Conservation (phyloP, 768 basidiomycete genomes). For the Naganishia randhawae region DNA sequence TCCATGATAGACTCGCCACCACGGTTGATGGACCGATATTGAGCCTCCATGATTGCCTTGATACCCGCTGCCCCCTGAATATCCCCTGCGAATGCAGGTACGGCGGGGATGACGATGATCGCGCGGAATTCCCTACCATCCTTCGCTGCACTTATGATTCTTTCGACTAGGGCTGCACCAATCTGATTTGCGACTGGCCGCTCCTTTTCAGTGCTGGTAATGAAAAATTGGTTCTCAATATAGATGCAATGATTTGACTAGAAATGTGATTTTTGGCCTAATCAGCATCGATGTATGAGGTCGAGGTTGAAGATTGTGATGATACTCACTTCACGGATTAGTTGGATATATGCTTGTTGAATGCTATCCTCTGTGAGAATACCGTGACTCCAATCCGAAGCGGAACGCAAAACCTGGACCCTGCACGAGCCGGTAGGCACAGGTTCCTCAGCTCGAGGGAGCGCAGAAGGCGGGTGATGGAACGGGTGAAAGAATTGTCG, state of each 20-base stretch:
- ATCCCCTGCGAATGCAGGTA: constrained; percentile 85
- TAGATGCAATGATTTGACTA: constrained; percentile 86
- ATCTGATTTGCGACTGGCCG: constrained; percentile 77
- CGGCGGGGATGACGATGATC: constrained; percentile 79
- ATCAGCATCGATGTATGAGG: no score
- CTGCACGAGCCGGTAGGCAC: constrained; percentile 55
- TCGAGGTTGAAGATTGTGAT: not conserved
- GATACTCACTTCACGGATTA: not conserved
- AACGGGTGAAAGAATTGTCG: constrained; percentile 49
- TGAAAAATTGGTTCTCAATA: constrained; percentile 60
- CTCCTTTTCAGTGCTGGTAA: constrained; percentile 65
- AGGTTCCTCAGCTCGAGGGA: constrained; percentile 42
- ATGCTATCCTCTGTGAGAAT: constrained; percentile 85
- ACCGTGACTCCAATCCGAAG: constrained; percentile 91
- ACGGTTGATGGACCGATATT: constrained; percentile 72
- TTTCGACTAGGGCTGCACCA: constrained; percentile 72
- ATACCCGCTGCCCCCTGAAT: constrained; percentile 60
- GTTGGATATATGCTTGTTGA: constrained; percentile 53
- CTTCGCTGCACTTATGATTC: constrained; percentile 75
- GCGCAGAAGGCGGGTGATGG: constrained; percentile 46
- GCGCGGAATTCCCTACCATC: constrained; percentile 75
- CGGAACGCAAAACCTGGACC: constrained; percentile 79
- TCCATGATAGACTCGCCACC: constrained; percentile 28
- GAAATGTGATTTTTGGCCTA: no score
- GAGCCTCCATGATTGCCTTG: constrained; percentile 73